Base-by-base conservation (phyloP, 2,329 filamentous ascomycete species). In the Xylaria sp. region DNA sequence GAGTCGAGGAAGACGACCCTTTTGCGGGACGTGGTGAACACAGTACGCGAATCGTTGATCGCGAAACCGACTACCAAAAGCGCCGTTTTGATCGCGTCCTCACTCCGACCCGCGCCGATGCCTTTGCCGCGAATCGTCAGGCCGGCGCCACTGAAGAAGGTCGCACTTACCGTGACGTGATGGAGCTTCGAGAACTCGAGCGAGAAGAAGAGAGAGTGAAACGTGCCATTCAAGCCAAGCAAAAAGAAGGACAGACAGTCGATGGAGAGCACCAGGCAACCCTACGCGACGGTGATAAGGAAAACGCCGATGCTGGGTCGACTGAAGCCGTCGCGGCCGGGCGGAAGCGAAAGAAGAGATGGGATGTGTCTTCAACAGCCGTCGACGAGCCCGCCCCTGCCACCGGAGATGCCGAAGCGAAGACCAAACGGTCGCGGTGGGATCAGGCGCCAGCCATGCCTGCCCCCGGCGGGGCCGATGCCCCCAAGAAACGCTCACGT, bases 11-110 rank as follows among this genome's bases (percentile, higher is more conserved):
- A 82, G 93, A 95, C 68, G 97, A 99, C 77, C 91, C 95, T 6
- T 85, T 99, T 71, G 87, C 94, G 60, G 92, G 92, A 53, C 89
- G 91, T 74, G 87, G 88, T 74, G 96, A 98, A 84, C 93, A 95
- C 82, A 93, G 93, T 79, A 94, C 92, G 66, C 91, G 95, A 75
- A 98, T 99, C 78, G 86, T 91, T 69, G 95, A 97, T 78, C 92
- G 96, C 76, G 95, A 98, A 84, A 97, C 94, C 71, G 95, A 98
- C 78, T 99, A 99, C 79, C 97, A 99, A 82, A 97, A 97, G 83
- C 93, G 94, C 73, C 90, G 94, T 68, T 97, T 97, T 80, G 91
- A 97, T 79, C 93, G 96, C 70, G 90, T 89, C 61, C 85, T 98
- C 71, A 96, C 93, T 25, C 94, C 94, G 4, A 94, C 93, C 9